phyloP scores from a whole-genome alignment of 805 yeast species.

The Yamadazyma scolyti region DNA sequence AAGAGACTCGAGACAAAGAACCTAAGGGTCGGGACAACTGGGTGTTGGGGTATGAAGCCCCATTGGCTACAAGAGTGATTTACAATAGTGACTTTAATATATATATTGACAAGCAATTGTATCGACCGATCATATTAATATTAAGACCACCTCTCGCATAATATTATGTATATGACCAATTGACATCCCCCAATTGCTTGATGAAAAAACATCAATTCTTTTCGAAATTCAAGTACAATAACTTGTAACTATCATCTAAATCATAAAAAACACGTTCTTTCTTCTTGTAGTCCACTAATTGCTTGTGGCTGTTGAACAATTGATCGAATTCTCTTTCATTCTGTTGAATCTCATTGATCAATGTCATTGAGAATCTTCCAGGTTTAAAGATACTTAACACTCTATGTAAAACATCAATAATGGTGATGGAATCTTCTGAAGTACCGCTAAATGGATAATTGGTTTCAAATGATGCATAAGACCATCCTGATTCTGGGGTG shows the following conservation, averaged over 20 bases:
- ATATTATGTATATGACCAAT: conserved; percentile 4
- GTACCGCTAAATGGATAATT: conserved; percentile 53
- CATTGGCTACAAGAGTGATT: too few species aligned
- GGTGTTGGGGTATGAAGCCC: too few species aligned
- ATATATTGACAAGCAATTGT: conserved; percentile 10
- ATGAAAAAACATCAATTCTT: conserved; percentile 13
- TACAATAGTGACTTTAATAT: too few species aligned
- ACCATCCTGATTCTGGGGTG: conserved; percentile 92
- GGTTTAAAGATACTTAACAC: conserved; percentile 71
- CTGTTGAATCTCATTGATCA: conserved; percentile 24
- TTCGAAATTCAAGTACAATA: conserved; percentile 68
- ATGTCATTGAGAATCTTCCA: conserved; percentile 58
- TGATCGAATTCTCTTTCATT: conserved; percentile 9
- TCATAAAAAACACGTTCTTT: conserved; percentile 72
- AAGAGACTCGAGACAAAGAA: too few species aligned
- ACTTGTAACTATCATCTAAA: conserved; percentile 61
- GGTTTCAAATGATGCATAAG: conserved; percentile 94
- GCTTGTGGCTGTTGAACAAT: conserved; percentile 16
- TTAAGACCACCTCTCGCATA: conserved; percentile 13
- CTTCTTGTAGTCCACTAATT: conserved; percentile 47
- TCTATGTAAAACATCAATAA: conserved; percentile 53
- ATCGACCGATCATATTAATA: conserved; percentile 7
- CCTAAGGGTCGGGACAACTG: too few species aligned
- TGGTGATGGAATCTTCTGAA: conserved; percentile 26
- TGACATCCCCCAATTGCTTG: conserved; percentile 20